Percentiles rank a stretch among this genome's conserved stretches.
Evolutionary conservation across 768 basidiomycete genomes (phyloP).

Genomic region (Boletus subparvulus): DNA sequence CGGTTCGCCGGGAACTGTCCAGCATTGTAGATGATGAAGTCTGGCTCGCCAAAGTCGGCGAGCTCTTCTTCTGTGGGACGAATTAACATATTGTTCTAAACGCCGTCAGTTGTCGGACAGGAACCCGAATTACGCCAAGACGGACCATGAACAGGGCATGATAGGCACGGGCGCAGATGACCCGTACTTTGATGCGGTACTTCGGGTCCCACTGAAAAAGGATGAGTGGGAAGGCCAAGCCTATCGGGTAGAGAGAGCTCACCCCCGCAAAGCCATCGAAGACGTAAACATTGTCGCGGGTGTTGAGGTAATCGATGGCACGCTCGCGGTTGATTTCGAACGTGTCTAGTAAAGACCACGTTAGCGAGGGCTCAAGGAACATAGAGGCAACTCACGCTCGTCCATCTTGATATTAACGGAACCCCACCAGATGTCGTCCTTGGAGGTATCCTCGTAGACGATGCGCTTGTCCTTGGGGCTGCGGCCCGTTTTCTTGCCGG

Average conservation of each 20-base stretch:
- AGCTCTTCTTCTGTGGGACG: conserved; percentile 95
- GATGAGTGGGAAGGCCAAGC: not conserved
- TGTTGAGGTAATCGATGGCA: conserved; percentile 98
- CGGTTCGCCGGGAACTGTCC: conserved; percentile 99
- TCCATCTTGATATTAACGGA: conserved; percentile 99
- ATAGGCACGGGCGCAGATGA: conserved; percentile 97
- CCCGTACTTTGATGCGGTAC: conserved; percentile 99
- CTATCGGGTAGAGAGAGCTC: conserved; percentile 25
- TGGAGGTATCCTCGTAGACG: conserved; percentile 94
- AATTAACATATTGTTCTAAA: conserved; percentile 98
- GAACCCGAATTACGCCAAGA: conserved; percentile 9
- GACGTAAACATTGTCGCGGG: conserved; percentile 96
- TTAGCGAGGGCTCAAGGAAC: not conserved
- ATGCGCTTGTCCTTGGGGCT: conserved; percentile 99
- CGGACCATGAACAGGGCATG: conserved; percentile 97
- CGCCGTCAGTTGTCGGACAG: conserved; percentile 4
- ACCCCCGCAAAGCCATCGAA: conserved; percentile 95
- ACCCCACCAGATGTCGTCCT: conserved; percentile 99
- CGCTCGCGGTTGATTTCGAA: conserved; percentile 99
- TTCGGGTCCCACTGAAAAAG: conserved; percentile 86
- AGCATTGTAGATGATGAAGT: conserved; percentile 99
- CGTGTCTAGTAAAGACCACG: conserved; percentile 59
- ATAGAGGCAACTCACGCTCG: conserved; percentile 60
- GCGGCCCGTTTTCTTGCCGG: conserved; percentile 98
- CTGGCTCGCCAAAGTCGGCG: conserved; percentile 92